Evolutionary conservation across 2,329 filamentous ascomycete genomes (phyloP).

Genomic region (Myriangium duriaei): DNA sequence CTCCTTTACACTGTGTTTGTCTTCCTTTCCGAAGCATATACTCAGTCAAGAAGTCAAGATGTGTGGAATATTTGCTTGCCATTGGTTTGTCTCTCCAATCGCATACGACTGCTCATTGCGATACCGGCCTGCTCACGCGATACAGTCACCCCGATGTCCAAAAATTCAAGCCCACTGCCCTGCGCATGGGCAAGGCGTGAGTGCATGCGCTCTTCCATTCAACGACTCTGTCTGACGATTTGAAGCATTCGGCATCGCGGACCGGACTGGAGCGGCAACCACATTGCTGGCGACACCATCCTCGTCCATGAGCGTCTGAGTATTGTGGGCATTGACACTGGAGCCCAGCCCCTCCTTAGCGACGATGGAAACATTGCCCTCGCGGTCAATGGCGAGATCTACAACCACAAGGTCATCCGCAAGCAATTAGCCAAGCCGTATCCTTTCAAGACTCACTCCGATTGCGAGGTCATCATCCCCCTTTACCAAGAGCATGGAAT

Average conservation of each 20-base stretch:
- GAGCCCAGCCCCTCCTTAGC: conserved; percentile 90
- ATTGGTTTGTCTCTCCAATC: conserved; percentile 50
- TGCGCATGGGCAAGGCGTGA: conserved; percentile 89
- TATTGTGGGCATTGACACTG: conserved; percentile 94
- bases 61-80: conserved; percentile 96
- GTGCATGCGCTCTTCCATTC: conserved; percentile 20
- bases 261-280: conserved; percentile 60
- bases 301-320: conserved; percentile 94
- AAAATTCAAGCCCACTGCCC: conserved; percentile 89
- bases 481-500: conserved; percentile 87
- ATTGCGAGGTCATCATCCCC: conserved; percentile 98
- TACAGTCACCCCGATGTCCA: conserved; percentile 76
- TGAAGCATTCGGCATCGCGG: conserved; percentile 82
- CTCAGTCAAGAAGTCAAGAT: too few relatives aligned
- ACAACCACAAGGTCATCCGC: conserved; percentile 93
- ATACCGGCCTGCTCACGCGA: conserved; percentile 8
- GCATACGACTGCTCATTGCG: conserved; percentile 8
- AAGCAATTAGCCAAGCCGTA: conserved; percentile 75
- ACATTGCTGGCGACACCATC: conserved; percentile 84
- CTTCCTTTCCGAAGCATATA: too few relatives aligned
- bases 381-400: conserved; percentile 98
- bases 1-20: too few relatives aligned
- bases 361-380: conserved; percentile 77
- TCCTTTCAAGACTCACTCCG: conserved; percentile 96
- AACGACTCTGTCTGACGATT: conserved; percentile 22